Evolutionary conservation across 2,329 filamentous ascomycete species (phyloP).

Genomic region (Ilyonectria destructans): DNA sequence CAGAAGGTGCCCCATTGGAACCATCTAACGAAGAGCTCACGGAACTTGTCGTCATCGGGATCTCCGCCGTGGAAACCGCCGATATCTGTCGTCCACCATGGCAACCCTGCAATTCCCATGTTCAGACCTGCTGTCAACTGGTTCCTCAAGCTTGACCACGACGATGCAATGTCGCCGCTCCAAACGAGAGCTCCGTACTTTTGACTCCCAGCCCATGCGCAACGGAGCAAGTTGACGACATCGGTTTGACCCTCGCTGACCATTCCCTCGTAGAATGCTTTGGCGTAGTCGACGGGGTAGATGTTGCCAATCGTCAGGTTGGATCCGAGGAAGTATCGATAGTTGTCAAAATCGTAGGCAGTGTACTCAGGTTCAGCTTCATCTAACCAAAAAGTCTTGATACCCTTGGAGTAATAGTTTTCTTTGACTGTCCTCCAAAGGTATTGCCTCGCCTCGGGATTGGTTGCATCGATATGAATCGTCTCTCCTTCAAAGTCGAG

Average conservation of each 20-base stretch:
- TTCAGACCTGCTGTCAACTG: constrained; percentile 77
- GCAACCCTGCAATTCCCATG: constrained; percentile 76
- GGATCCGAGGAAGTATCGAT: constrained; percentile 59
- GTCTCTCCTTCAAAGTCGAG: constrained; percentile 74
- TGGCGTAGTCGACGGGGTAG: constrained; percentile 72
- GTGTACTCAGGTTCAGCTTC: constrained; percentile 79
- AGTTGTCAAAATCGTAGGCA: constrained; percentile 78
- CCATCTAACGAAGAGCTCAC: constrained; percentile 78
- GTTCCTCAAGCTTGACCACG: constrained; percentile 72
- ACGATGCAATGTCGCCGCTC: constrained; percentile 78
- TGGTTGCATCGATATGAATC: constrained; percentile 76
- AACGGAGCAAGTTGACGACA: constrained; percentile 70
- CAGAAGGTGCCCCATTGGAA: constrained; percentile 80
- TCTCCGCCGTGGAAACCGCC: constrained; percentile 80
- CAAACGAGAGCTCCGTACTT: constrained; percentile 77
- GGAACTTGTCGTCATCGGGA: constrained; percentile 68
- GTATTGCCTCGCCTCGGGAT: constrained; percentile 71
- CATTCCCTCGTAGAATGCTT: constrained; percentile 74
- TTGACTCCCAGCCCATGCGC: constrained; percentile 71
- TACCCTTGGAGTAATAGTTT: constrained; percentile 75
- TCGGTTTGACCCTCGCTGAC: constrained; percentile 66
- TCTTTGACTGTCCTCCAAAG: constrained; percentile 73
- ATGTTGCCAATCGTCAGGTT: constrained; percentile 69
- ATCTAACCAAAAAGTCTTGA: constrained; percentile 79
- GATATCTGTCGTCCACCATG: constrained; percentile 82